These are phyloP conservation scores for Penicillium coffeae DNA, from an alignment of 495 filamentous ascomycete species.

Conservation along the genomic window DNA sequence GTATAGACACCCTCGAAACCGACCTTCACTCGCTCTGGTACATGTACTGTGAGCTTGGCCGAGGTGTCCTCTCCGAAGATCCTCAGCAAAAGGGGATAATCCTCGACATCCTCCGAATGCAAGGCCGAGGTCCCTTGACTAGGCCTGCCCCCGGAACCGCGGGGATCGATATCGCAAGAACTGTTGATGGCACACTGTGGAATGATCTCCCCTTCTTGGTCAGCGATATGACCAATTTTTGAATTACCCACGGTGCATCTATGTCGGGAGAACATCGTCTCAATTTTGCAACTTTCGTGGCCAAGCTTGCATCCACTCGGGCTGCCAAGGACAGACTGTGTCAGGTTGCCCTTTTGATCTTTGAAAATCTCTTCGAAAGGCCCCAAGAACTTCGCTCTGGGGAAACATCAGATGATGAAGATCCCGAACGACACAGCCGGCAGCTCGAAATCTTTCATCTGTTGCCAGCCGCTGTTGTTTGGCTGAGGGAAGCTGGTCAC, in stretches of 20 bases:
- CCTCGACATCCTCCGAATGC: conserved; percentile 22
- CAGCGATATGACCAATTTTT: conserved; percentile 16
- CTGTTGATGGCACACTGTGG: conserved; percentile 17
- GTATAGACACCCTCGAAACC: conserved; percentile 13
- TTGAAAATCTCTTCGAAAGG: conserved; percentile 12
- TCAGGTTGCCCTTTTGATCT: conserved; percentile 17
- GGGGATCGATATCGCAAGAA: conserved; percentile 18
- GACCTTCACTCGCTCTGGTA: conserved; percentile 19
- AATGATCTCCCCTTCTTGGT: conserved; percentile 22
- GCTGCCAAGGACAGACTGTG: conserved; percentile 13
- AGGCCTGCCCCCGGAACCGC: conserved; percentile 4
- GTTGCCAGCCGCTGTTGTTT: conserved; percentile 15
- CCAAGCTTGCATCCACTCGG: conserved; percentile 16
- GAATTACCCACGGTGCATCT: conserved; percentile 3
- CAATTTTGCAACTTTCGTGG: conserved; percentile 18
- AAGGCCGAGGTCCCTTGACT: conserved; percentile 17
- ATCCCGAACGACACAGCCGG: conserved; percentile 4
- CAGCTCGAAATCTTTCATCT: conserved; percentile 15
- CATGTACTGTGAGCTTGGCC: conserved; percentile 16
- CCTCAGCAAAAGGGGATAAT: conserved; percentile 18
- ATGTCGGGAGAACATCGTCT: conserved; percentile 19
- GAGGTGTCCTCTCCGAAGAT: conserved; percentile 9
- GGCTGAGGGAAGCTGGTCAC: conserved; percentile 7
- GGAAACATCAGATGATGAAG: conserved; percentile 13
- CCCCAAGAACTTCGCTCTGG: conserved; percentile 7